A percentile compares a stretch with the other conserved stretches of the same genome.
Evolutionary conservation across 345 rosid species (phyloP).

Genomic region (Cochlearia excelsa): DNA sequence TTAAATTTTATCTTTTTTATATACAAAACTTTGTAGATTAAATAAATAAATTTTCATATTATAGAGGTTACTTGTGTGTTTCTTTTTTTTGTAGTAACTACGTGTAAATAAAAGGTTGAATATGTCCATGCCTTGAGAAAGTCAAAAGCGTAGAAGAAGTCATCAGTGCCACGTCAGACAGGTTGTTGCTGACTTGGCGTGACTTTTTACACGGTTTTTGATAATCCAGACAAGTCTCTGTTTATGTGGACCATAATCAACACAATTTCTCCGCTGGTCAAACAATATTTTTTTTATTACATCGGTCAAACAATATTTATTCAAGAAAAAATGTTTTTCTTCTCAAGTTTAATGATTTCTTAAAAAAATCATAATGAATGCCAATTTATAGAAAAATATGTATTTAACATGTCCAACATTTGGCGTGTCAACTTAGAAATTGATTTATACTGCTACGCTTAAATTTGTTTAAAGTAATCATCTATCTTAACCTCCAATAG

Average conservation of each 20-base stretch:
- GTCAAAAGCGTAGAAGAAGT: conserved; percentile 35
- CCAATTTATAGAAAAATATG: too few relatives aligned
- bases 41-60: not conserved
- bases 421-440: too few relatives aligned
- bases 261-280: conserved; percentile 5
- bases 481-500: too few relatives aligned
- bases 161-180: conserved; percentile 28
- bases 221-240: conserved; percentile 11
- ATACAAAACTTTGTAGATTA: not conserved
- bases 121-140: conserved; percentile 25
- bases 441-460: too few relatives aligned
- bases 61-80: conserved; percentile 4
- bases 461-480: too few relatives aligned
- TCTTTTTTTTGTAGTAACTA: not conserved
- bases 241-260: conserved; percentile 22
- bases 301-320: conserved; percentile 3
- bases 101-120: conserved; percentile 18
- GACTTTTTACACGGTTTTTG: conserved; percentile 24
- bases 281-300: not conserved
- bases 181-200: conserved; percentile 31
- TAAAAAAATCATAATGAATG: too few relatives aligned
- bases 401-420: too few relatives aligned
- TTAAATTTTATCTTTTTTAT: not conserved
- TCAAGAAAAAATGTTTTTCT: not conserved
- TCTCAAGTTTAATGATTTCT: too few relatives aligned